phyloP scores from a whole-genome alignment of 108 stramenopile genomes.

The Schizochytrium sp. region DNA sequence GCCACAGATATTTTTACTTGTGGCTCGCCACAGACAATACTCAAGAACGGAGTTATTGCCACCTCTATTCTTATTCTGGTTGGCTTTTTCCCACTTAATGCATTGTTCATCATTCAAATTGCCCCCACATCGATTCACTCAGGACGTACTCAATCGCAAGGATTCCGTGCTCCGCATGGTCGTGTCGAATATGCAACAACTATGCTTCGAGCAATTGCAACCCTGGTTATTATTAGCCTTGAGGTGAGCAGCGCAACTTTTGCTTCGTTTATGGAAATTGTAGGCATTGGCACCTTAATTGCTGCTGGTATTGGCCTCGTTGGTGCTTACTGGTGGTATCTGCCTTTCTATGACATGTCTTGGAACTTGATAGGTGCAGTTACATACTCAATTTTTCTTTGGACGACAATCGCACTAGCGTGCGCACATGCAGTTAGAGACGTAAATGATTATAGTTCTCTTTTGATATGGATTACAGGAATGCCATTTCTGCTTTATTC shows the following conservation, averaged over 20 bases:
- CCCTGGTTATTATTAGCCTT: not conserved
- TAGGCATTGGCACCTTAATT: not conserved
- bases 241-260: not conserved
- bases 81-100: not conserved
- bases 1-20: not conserved
- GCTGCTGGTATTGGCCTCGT: not conserved
- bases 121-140: not conserved
- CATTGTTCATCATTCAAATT: not conserved
- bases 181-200: not conserved
- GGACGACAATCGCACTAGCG: not conserved
- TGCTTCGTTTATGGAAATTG: not conserved
- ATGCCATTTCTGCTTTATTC: not conserved
- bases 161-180: not conserved
- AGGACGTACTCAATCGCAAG: not conserved
- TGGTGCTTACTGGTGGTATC: not conserved
- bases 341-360: slow-evolving; percentile 22
- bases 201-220: not conserved
- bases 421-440: slow-evolving; percentile 11
- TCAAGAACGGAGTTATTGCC: not conserved
- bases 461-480: not conserved
- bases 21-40: not conserved
- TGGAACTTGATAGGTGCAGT: not conserved
- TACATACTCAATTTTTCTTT: not conserved
- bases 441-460: not conserved
- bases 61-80: not conserved